Evolutionary conservation across 257 asterid species (phyloP).

Genomic region (Agastache rugosa): DNA sequence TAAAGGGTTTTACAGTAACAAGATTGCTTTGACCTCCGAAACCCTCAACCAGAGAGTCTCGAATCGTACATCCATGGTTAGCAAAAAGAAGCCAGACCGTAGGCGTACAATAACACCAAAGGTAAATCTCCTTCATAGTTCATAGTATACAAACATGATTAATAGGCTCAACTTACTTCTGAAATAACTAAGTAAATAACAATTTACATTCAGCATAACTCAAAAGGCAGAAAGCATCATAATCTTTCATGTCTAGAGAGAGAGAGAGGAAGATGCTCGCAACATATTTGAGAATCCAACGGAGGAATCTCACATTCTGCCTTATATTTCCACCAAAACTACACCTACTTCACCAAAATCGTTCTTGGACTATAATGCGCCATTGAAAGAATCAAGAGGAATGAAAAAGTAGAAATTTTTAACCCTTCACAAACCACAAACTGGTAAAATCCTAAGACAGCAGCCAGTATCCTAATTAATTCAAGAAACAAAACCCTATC

Average conservation of each 20-base stretch:
- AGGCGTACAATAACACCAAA: not conserved
- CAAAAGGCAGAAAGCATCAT: not conserved
- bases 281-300: not conserved
- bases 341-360: not conserved
- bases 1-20: not conserved
- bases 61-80: conserved; percentile 14
- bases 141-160: not conserved
- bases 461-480: conserved; percentile 5
- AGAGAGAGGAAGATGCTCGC: not conserved
- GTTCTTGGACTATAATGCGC: not conserved
- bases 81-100: not conserved
- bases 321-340: conserved; percentile 10
- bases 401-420: not conserved
- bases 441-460: conserved; percentile 5
- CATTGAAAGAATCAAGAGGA: conserved; percentile 8
- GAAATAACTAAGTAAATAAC: not conserved
- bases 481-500: conserved; percentile 25
- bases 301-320: not conserved
- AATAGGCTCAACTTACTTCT: not conserved
- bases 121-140: not conserved
- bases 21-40: not conserved
- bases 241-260: not conserved
- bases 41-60: conserved; percentile 11
- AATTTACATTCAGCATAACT: not conserved
- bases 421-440: not conserved